Conservation (phyloP, 139 green algal genomes). For the Gonium pectorale region DNA sequence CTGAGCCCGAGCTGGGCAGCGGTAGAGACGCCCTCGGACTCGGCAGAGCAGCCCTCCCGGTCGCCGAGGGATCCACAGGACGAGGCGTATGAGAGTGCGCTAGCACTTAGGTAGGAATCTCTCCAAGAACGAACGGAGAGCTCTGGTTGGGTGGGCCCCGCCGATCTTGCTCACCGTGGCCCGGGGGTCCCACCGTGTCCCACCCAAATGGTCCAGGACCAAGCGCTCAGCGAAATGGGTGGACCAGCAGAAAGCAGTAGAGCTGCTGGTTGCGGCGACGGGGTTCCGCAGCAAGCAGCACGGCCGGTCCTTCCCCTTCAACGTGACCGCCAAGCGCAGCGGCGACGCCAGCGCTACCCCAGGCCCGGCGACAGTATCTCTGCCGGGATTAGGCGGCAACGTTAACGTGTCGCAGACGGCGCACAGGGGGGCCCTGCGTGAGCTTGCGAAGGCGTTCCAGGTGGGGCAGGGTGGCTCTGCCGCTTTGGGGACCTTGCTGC, state of each 20-base stretch:
- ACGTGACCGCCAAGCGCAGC: background rate
- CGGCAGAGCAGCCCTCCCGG: background rate
- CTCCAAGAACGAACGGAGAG: no score
- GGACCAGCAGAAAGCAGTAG: slow-evolving; percentile 36
- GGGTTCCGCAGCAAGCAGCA: slow-evolving; percentile 29
- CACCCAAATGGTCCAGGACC: background rate
- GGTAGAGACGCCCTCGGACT: no score
- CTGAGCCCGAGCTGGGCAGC: no score
- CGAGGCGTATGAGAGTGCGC: slow-evolving; percentile 1
- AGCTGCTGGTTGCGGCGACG: slow-evolving; percentile 38
- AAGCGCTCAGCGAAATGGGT: background rate
- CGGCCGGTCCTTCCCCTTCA: slow-evolving; percentile 21
- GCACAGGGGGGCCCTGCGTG: slow-evolving; percentile 51
- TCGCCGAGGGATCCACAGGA: background rate
- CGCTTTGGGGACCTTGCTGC: no score
- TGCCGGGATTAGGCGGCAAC: background rate
- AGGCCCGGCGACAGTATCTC: no score
- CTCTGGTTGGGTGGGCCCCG: no score
- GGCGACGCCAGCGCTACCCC: background rate
- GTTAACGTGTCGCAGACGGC: slow-evolving; percentile 17
- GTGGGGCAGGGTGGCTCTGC: no score
- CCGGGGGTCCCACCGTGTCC: no score
- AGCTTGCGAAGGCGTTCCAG: slow-evolving; percentile 61
- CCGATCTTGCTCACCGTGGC: no score
- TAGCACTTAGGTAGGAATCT: slow-evolving; percentile 47